Percentiles rank a stretch among this genome's conserved stretches.
phyloP scores from a whole-genome alignment of 176 grass and related monocot genomes.

The Oryza punctata region DNA sequence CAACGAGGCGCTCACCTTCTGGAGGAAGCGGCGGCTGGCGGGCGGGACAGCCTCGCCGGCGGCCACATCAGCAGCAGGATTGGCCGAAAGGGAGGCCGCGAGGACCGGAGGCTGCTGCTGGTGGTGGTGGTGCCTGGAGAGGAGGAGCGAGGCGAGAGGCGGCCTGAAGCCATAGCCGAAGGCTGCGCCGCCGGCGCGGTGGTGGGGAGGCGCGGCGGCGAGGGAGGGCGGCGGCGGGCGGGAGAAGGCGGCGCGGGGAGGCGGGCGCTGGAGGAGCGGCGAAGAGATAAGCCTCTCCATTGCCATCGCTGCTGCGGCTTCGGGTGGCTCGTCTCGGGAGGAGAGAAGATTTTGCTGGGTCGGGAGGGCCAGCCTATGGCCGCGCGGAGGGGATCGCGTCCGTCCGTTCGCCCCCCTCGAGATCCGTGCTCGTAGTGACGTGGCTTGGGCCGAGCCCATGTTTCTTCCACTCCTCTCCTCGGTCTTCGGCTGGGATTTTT shows the following conservation, averaged over 20 bases:
- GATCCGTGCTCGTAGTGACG: neutral
- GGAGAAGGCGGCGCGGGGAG: conserved; percentile 10
- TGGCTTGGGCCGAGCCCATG: neutral
- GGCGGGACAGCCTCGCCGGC: neutral
- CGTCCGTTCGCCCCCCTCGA: neutral
- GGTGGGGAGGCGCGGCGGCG: neutral
- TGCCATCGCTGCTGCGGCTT: neutral
- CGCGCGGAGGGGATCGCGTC: neutral
- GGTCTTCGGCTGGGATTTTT: neutral
- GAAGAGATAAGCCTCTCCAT: conserved; percentile 94
- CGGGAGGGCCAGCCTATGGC: neutral
- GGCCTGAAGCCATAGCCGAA: neutral
- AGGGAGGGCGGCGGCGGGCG: neutral
- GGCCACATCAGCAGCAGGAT: neutral
- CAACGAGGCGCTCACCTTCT: conserved; percentile 25
- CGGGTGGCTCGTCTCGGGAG: neutral
- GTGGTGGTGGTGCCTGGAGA: conserved; percentile 1
- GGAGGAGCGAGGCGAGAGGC: conserved; percentile 17
- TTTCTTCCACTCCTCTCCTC: neutral
- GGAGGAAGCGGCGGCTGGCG: conserved; percentile 3
- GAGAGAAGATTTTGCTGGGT: neutral
- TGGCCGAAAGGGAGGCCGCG: neutral
- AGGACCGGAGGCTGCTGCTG: neutral
- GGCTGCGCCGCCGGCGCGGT: neutral
- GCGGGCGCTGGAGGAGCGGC: conserved; percentile 40